These are phyloP conservation scores for Beauveria rudraprayagi DNA, from an alignment of 2,329 filamentous ascomycete species.

Conservation along the genomic window DNA sequence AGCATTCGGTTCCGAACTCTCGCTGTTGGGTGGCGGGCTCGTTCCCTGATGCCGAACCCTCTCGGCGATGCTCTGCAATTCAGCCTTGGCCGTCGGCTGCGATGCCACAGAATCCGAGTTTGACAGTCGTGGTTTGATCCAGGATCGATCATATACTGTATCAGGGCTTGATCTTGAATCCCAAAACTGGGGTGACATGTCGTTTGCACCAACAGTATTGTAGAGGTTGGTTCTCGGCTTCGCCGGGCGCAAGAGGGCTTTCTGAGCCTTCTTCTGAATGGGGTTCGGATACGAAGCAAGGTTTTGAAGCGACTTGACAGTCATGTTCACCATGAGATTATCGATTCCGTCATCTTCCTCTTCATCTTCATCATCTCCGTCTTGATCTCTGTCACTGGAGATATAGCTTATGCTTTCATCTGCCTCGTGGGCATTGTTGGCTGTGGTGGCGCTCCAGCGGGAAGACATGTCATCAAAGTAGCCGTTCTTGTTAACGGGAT, in stretches of 20 bases:
- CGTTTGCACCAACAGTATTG: neutral
- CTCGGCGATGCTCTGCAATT: neutral
- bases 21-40: conserved; percentile 12
- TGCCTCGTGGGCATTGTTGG: neutral
- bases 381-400: conserved; percentile 12
- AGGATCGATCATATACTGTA: neutral
- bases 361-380: conserved; percentile 20
- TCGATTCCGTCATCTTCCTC: conserved; percentile 23
- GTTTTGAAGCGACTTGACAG: conserved; percentile 42
- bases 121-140: conserved; percentile 3
- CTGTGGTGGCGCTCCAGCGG: neutral
- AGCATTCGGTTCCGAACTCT: conserved; percentile 12
- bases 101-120: conserved; percentile 8
- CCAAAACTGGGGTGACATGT: neutral
- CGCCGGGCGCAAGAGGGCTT: conserved; percentile 30
- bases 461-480: conserved; percentile 3
- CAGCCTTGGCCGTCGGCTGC: conserved; percentile 4
- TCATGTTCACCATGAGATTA: conserved; percentile 28
- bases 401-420: neutral
- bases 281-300: conserved; percentile 50
- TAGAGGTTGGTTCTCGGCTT: conserved; percentile 16
- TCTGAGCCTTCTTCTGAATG: conserved; percentile 43
- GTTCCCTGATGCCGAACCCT: neutral
- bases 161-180: conserved; percentile 1
- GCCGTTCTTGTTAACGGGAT: conserved; percentile 22